Percentiles rank a stretch among this genome's conserved stretches.
Evolutionary conservation across 345 rosid species (phyloP).

Genomic region (Dipteronia sinensis): DNA sequence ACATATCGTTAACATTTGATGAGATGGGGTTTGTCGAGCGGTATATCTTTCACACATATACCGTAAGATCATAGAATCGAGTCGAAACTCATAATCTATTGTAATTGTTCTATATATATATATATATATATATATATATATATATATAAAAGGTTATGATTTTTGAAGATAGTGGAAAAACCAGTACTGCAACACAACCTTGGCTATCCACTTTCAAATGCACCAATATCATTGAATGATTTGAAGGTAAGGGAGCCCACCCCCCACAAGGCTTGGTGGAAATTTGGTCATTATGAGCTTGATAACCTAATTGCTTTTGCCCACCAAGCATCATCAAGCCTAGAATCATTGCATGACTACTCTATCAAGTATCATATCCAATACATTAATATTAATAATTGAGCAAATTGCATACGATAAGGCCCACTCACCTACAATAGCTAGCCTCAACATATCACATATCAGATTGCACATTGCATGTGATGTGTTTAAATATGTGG

Average conservation of each 20-base stretch:
- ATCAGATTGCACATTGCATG: slow-evolving; percentile 24
- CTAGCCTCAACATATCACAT: neutral
- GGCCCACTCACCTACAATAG: neutral
- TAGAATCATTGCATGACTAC: neutral
- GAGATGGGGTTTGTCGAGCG: no score
- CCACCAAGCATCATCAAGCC: neutral
- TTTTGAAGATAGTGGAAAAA: neutral
- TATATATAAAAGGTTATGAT: neutral
- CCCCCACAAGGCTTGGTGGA: neutral
- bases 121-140: no score
- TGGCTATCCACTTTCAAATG: neutral
- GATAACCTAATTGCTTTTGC: slow-evolving; percentile 11
- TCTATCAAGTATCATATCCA: neutral
- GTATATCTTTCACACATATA: no score
- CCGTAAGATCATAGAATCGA: no score
- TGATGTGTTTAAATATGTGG: slow-evolving; percentile 22
- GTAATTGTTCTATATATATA: no score
- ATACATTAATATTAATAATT: slow-evolving; percentile 5
- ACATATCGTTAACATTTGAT: no score
- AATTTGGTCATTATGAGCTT: neutral
- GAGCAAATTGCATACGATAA: neutral
- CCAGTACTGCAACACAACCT: neutral
- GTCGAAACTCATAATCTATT: no score
- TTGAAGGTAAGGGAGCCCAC: neutral
- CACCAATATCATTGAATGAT: neutral